A percentile compares a stretch with the other conserved stretches of the same genome.
Conservation (phyloP, 2,329 filamentous ascomycete species). For the Diatrype stigma region DNA sequence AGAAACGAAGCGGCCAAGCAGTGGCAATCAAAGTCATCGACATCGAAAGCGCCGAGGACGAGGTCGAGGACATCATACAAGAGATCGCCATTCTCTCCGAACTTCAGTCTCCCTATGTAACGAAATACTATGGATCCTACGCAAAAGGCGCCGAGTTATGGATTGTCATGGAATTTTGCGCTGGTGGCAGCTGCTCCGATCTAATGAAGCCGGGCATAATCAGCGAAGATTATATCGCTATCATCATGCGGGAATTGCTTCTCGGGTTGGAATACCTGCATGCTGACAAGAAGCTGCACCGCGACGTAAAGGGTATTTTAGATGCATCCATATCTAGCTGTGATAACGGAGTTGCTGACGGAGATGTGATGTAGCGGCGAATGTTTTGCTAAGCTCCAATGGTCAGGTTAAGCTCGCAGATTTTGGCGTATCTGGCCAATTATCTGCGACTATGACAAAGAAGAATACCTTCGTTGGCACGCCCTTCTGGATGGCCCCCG, state of each 20-base stretch:
- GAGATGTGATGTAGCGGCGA: conserved; percentile 62
- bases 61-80: conserved; percentile 98
- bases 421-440: conserved; percentile 93
- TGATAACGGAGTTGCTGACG: conserved; percentile 14
- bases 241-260: conserved; percentile 86
- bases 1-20: conserved; percentile 86
- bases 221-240: conserved; percentile 92
- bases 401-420: conserved; percentile 97
- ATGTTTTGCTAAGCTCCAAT: conserved; percentile 81
- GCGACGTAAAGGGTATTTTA: conserved; percentile 81
- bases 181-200: conserved; percentile 92
- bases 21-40: conserved; percentile 99
- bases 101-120: conserved; percentile 92
- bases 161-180: conserved; percentile 99
- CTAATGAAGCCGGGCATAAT: conserved; percentile 91
- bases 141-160: conserved; percentile 93
- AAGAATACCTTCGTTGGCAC: conserved; percentile 99
- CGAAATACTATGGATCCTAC: conserved; percentile 96
- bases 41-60: conserved; percentile 97
- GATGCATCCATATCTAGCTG: not conserved
- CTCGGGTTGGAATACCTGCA: conserved; percentile 91
- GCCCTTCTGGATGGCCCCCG: conserved; percentile 98
- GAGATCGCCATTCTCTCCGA: conserved; percentile 97
- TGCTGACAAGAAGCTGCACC: conserved; percentile 89
- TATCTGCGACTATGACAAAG: conserved; percentile 98